Percentiles rank a stretch among this genome's conserved stretches.
phyloP scores from a whole-genome alignment of 192 early-diverging fungal species.

The Rhizophagus sp. region DNA sequence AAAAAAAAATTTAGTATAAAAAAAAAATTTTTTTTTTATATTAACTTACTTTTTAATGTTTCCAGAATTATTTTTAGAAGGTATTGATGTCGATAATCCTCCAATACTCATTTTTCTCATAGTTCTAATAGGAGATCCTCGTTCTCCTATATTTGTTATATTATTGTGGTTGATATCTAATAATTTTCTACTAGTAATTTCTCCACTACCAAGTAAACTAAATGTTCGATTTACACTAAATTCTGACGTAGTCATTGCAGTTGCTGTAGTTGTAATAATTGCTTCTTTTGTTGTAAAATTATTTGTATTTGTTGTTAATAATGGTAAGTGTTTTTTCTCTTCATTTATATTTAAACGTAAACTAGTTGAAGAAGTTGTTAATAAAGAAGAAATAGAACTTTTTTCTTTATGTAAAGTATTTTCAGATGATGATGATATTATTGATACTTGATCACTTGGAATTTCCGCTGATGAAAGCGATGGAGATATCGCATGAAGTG shows the following conservation, averaged over 20 bases:
- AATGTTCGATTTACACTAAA: constrained; percentile 17
- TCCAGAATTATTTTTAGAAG: not conserved
- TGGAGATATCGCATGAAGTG: not conserved
- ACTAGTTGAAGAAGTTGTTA: not conserved
- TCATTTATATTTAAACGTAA: not conserved
- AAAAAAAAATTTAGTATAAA: not conserved
- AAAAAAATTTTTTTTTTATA: not conserved
- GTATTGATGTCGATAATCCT: not conserved
- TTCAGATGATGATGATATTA: not conserved
- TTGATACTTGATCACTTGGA: not conserved
- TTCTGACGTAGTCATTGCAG: not conserved
- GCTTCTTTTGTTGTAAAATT: not conserved
- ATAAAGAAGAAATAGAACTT: not conserved
- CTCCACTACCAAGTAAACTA: constrained; percentile 15
- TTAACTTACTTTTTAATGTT: not conserved
- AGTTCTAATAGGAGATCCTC: not conserved
- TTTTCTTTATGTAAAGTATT: not conserved
- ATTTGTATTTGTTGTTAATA: not conserved
- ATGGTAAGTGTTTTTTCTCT: constrained; percentile 13
- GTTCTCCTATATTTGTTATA: not conserved
- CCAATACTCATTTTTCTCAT: not conserved
- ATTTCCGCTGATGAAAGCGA: not conserved
- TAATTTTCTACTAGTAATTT: constrained; percentile 2
- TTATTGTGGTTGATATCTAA: constrained; percentile 10
- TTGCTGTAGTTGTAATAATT: not conserved